A percentile compares a stretch with the other conserved stretches of the same genome.
Evolutionary conservation across 176 grass and related monocot species (phyloP).

Genomic region (Cenchrus fungigraminus): DNA sequence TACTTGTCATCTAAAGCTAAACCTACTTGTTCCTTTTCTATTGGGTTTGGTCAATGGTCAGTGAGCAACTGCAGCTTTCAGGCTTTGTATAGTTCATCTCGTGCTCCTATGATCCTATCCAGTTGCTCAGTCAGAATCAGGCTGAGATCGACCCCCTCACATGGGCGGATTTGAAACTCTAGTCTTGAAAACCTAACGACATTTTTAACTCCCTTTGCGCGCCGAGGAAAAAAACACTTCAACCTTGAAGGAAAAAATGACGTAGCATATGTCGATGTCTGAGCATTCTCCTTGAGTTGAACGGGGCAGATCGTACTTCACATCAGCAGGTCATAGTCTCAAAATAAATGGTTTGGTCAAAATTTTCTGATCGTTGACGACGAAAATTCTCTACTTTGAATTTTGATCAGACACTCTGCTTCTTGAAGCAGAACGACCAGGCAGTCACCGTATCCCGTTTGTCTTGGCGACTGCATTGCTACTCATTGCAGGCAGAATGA

Average conservation of each 20-base stretch:
- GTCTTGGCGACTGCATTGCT: neutral
- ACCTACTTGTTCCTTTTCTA: neutral
- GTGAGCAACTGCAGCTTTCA: neutral
- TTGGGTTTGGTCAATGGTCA: neutral
- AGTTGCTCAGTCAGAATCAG: neutral
- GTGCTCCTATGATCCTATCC: constrained; percentile 18
- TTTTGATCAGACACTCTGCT: neutral
- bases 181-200: neutral
- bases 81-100: constrained; percentile 1
- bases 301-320: neutral
- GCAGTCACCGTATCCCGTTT: neutral
- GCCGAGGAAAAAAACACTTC: neutral
- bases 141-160: neutral
- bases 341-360: too few relatives aligned
- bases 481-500: too few relatives aligned
- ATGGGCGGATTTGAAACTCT: neutral
- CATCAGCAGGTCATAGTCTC: neutral
- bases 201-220: neutral
- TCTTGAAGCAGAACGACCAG: neutral
- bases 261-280: neutral
- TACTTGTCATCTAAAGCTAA: neutral
- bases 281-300: neutral
- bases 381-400: constrained; percentile 3
- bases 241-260: too few relatives aligned
- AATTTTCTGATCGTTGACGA: neutral